A percentile compares a stretch with the other conserved stretches of the same genome.
Conservation (phyloP, 805 yeast genomes). For the Nakazawaea holstii region DNA sequence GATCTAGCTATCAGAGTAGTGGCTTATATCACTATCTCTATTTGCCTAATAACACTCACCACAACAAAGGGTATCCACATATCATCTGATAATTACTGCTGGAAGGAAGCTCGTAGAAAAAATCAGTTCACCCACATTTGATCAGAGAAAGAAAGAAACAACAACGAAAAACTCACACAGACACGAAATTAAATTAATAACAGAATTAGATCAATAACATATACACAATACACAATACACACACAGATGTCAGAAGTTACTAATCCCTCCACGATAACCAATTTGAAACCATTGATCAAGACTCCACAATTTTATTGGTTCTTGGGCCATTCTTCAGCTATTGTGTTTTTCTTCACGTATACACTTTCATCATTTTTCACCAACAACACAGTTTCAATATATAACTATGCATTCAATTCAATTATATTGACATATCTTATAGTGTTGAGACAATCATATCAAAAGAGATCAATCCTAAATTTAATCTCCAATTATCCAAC, state of each 20-base stretch:
- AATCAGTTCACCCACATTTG: too few relatives aligned
- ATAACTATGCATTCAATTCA: slow-evolving; percentile 39
- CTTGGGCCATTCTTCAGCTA: slow-evolving; percentile 50
- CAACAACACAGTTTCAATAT: slow-evolving; percentile 28
- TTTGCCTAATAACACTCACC: too few relatives aligned
- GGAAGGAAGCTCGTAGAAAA: too few relatives aligned
- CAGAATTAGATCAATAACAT: background rate
- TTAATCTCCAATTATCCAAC: slow-evolving; percentile 22
- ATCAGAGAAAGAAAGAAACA: too few relatives aligned
- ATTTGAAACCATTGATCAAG: slow-evolving; percentile 16
- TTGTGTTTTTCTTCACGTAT: slow-evolving; percentile 34
- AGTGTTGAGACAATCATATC: slow-evolving; percentile 55
- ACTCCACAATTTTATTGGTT: slow-evolving; percentile 71
- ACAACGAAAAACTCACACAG: too few relatives aligned
- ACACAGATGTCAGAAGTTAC: background rate
- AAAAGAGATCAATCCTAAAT: slow-evolving; percentile 26
- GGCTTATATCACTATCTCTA: too few relatives aligned
- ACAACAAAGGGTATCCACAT: too few relatives aligned
- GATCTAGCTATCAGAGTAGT: too few relatives aligned
- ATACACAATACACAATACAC: background rate
- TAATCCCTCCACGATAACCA: background rate
- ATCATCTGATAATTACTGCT: too few relatives aligned
- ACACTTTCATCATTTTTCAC: slow-evolving; percentile 37
- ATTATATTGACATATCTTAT: slow-evolving; percentile 57
- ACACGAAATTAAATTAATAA: too few relatives aligned